These are phyloP conservation scores for Cinnamomum chago DNA, from an alignment of 164 flowering plant species.

Conservation along the genomic window DNA sequence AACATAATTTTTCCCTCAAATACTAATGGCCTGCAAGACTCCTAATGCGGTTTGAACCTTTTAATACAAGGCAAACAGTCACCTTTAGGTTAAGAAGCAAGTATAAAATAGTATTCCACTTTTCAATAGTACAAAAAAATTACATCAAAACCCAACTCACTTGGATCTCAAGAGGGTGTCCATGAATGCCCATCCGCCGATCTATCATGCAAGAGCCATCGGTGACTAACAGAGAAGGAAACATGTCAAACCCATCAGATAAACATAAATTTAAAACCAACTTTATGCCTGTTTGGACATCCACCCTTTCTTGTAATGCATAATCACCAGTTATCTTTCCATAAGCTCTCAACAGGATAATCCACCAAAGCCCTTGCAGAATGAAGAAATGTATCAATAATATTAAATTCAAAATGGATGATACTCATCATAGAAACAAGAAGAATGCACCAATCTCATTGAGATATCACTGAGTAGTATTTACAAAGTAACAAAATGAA, in stretches of 20 bases:
- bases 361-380: slow-evolving; percentile 86
- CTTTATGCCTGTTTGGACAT: slow-evolving; percentile 83
- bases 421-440: neutral
- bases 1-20: no score
- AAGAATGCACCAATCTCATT: neutral
- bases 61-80: no score
- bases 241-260: slow-evolving; percentile 94
- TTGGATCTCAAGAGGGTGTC: slow-evolving; percentile 95
- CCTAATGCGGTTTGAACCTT: no score
- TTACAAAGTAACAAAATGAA: neutral
- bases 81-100: no score
- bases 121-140: no score
- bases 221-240: slow-evolving; percentile 81
- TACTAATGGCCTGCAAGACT: no score
- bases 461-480: neutral
- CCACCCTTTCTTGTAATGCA: slow-evolving; percentile 79
- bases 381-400: neutral
- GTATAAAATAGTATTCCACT: no score
- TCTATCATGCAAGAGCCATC: slow-evolving; percentile 99
- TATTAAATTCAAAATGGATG: neutral
- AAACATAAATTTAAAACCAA: slow-evolving; percentile 72
- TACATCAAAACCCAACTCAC: slow-evolving; percentile 24
- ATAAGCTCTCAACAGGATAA: slow-evolving; percentile 85
- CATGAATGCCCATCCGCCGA: slow-evolving; percentile 92
- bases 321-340: slow-evolving; percentile 83